phyloP scores from a whole-genome alignment of 176 grass and related monocot species.

The Calamus simplicifolius region DNA sequence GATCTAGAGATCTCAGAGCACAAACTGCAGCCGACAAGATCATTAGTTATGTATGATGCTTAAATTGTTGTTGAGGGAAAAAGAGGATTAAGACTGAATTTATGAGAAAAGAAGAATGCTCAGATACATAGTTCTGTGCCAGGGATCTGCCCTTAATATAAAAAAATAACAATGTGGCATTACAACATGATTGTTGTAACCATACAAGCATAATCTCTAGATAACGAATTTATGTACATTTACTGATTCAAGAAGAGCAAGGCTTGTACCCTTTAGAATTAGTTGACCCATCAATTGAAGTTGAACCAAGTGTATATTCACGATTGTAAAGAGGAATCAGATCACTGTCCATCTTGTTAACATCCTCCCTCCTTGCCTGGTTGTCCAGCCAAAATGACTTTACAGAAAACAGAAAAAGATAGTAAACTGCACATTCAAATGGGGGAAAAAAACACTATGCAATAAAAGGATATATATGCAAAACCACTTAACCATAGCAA shows the following conservation, averaged over 20 bases:
- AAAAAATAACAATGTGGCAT: neutral
- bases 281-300: constrained; percentile 63
- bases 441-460: too few relatives aligned
- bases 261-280: constrained; percentile 52
- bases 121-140: too few relatives aligned
- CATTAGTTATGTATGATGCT: too few relatives aligned
- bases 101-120: too few relatives aligned
- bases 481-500: too few relatives aligned
- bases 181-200: neutral
- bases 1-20: too few relatives aligned
- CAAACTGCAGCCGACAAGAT: too few relatives aligned
- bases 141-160: neutral
- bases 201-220: neutral
- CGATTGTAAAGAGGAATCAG: constrained; percentile 75
- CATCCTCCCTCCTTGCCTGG: constrained; percentile 54
- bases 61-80: too few relatives aligned
- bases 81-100: too few relatives aligned
- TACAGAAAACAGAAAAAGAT: constrained; percentile 18
- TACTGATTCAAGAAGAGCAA: neutral
- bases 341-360: constrained; percentile 28
- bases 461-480: too few relatives aligned
- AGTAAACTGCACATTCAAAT: constrained; percentile 4
- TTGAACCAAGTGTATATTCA: constrained; percentile 60
- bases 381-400: constrained; percentile 95
- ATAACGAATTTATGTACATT: neutral